Percentiles rank a stretch among this genome's conserved stretches.
Conservation (phyloP, 306 rosid genomes). For the Begonia fuchsioides region DNA sequence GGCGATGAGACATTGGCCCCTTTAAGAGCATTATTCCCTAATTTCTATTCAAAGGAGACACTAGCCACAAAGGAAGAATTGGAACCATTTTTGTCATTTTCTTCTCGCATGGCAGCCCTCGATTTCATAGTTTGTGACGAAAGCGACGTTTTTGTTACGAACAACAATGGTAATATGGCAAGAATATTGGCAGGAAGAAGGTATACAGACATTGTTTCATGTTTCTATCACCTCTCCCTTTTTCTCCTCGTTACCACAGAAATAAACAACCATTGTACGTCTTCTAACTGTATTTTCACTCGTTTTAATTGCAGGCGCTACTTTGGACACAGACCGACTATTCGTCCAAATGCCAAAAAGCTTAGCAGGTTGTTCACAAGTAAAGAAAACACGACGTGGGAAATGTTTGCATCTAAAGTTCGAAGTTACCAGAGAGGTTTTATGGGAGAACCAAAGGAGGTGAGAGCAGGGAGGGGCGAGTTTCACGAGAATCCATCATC, state of each 20-base stretch:
- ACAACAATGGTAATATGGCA: slow-evolving; percentile 99
- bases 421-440: slow-evolving; percentile 86
- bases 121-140: slow-evolving; percentile 90
- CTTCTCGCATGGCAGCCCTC: slow-evolving; percentile 99
- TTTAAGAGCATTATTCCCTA: slow-evolving; percentile 71
- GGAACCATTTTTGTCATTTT: slow-evolving; percentile 71
- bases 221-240: slow-evolving; percentile 1
- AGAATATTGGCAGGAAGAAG: slow-evolving; percentile 92
- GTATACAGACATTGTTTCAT: too few relatives aligned
- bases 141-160: slow-evolving; percentile 95
- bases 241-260: not conserved
- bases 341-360: slow-evolving; percentile 96
- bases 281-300: slow-evolving; percentile 10
- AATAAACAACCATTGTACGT: slow-evolving; percentile 6
- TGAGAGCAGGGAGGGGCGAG: slow-evolving; percentile 89
- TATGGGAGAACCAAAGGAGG: slow-evolving; percentile 89
- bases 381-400: slow-evolving; percentile 81
- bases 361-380: slow-evolving; percentile 53
- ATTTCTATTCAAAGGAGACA: slow-evolving; percentile 79
- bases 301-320: slow-evolving; percentile 56
- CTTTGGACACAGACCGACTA: slow-evolving; percentile 94
- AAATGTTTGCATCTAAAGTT: slow-evolving; percentile 57
- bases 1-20: slow-evolving; percentile 92
- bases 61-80: slow-evolving; percentile 69
- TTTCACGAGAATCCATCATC: slow-evolving; percentile 92